These are phyloP conservation scores for Eimeria praecox DNA, from an alignment of 169 alveolate species.

Conservation along the genomic window DNA sequence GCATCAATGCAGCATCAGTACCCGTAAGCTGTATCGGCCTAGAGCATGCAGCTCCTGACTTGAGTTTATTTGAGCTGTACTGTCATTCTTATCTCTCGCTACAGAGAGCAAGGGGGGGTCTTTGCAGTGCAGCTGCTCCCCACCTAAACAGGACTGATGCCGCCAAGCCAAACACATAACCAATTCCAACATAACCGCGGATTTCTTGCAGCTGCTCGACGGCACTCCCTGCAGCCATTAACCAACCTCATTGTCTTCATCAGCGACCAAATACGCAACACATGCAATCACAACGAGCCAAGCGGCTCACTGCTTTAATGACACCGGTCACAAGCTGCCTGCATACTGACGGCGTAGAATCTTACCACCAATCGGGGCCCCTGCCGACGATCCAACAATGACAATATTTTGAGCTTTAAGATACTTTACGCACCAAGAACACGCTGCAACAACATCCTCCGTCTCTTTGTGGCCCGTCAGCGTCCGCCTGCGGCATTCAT, in stretches of 20 bases:
- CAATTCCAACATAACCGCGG: conserved; percentile 85
- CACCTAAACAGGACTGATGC: conserved; percentile 85
- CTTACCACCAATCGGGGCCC: conserved; percentile 87
- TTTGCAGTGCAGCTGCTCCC: neutral
- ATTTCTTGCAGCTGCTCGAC: conserved; percentile 83
- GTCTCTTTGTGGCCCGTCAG: conserved; percentile 84
- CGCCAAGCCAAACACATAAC: conserved; percentile 85
- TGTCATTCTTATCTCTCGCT: neutral
- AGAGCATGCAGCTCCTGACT: neutral
- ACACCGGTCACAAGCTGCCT: neutral
- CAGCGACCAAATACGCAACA: neutral
- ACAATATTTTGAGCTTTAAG: conserved; percentile 70
- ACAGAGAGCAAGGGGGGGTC: neutral
- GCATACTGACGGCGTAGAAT: neutral
- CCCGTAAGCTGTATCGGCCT: too few species aligned
- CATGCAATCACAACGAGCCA: neutral
- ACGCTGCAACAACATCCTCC: conserved; percentile 83
- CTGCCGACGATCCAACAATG: conserved; percentile 88
- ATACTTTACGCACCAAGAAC: conserved; percentile 80
- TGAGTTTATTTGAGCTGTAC: neutral
- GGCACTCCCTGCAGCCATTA: conserved; percentile 84
- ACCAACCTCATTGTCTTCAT: neutral
- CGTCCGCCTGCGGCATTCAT: conserved; percentile 72
- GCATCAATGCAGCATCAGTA: conserved; percentile 1
- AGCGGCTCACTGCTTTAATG: neutral